These are phyloP conservation scores for Aspergillus biplanus DNA, from an alignment of 495 filamentous ascomycete genomes.

Conservation along the genomic window DNA sequence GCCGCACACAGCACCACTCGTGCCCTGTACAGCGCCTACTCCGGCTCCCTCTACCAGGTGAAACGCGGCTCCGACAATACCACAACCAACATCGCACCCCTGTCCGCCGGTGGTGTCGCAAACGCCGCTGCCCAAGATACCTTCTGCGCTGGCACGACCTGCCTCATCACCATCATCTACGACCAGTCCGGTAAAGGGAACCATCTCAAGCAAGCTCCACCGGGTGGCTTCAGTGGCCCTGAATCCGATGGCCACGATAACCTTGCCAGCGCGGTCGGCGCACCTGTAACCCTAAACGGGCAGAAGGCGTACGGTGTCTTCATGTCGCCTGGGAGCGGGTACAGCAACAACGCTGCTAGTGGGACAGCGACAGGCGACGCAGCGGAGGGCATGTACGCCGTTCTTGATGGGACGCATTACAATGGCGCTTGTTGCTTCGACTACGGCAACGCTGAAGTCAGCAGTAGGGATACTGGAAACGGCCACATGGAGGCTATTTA, in stretches of 20 bases:
- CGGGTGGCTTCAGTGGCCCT: conserved; percentile 55
- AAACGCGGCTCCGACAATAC: conserved; percentile 52
- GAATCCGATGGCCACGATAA: conserved; percentile 58
- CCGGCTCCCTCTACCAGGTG: conserved; percentile 58
- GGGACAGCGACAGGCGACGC: conserved; percentile 57
- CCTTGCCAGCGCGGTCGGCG: conserved; percentile 57
- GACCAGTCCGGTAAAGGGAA: conserved; percentile 63
- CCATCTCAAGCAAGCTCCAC: conserved; percentile 59
- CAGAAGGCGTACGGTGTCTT: conserved; percentile 63
- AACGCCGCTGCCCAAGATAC: conserved; percentile 59
- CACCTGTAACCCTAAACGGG: conserved; percentile 60
- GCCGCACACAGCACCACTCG: conserved; percentile 64
- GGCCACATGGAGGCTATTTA: conserved; percentile 68
- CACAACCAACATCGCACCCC: conserved; percentile 50
- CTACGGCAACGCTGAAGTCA: conserved; percentile 64
- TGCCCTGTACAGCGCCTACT: conserved; percentile 56
- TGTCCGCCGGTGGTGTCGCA: conserved; percentile 57
- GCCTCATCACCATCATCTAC: conserved; percentile 62
- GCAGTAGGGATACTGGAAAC: conserved; percentile 54
- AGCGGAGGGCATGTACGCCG: conserved; percentile 61
- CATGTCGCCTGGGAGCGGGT: conserved; percentile 57
- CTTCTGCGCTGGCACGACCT: conserved; percentile 60
- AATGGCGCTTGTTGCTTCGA: conserved; percentile 63
- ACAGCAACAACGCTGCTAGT: conserved; percentile 53
- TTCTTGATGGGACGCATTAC: conserved; percentile 63